phyloP scores from a whole-genome alignment of 352 stramenopile species.

The Globisporangium radiosum region DNA sequence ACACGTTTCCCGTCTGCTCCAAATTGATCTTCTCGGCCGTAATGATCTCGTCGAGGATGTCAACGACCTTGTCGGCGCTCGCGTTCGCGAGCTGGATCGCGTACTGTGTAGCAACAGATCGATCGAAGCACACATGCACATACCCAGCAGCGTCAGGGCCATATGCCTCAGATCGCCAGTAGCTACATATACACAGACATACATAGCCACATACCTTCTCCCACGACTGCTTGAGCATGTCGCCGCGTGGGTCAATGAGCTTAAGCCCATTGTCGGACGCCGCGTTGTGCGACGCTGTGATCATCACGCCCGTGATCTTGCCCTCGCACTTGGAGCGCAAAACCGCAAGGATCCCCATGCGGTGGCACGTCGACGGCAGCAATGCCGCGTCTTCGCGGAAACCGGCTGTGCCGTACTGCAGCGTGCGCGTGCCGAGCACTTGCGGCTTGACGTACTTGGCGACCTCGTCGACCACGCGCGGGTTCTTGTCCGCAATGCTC shows the following conservation, averaged over 20 bases:
- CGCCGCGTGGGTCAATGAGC: conserved; percentile 90
- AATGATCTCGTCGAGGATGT: conserved; percentile 72
- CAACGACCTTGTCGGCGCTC: conserved; percentile 70
- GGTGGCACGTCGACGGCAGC: conserved; percentile 88
- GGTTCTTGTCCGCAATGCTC: conserved; percentile 73
- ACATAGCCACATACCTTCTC: conserved; percentile 40
- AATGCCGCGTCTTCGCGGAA: conserved; percentile 92
- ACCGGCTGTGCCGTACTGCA: conserved; percentile 92
- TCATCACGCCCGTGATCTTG: conserved; percentile 90
- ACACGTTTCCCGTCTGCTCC: conserved; percentile 79
- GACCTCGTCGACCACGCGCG: conserved; percentile 72
- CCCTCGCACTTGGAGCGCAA: conserved; percentile 71
- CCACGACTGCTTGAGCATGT: conserved; percentile 90
- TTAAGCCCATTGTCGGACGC: conserved; percentile 93
- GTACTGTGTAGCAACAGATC: conserved; percentile 26
- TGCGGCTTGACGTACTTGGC: conserved; percentile 60
- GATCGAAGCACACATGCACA: background rate
- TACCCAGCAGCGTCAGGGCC: background rate
- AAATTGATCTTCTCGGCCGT: conserved; percentile 73
- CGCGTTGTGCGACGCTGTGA: conserved; percentile 93
- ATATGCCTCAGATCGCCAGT: too few relatives aligned
- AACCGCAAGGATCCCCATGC: conserved; percentile 87
- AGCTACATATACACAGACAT: background rate
- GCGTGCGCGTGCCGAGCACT: conserved; percentile 28
- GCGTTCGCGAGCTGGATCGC: conserved; percentile 81